phyloP scores from a whole-genome alignment of 2,329 filamentous ascomycete species.

The Acarospora socialis region DNA sequence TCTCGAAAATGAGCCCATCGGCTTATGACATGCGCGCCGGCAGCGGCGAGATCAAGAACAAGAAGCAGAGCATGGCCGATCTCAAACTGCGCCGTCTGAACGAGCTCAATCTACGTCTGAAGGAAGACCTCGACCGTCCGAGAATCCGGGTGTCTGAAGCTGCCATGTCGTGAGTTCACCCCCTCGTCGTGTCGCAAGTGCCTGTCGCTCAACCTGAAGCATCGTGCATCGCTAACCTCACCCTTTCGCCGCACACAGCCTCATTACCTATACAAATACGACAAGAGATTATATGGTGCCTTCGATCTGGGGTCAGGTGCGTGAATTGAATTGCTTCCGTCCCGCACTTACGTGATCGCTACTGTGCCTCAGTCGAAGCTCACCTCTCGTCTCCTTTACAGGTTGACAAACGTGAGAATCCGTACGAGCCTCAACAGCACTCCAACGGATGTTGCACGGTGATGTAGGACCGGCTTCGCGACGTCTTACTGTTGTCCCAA shows the following conservation, averaged over 20 bases:
- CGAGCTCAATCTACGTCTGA: constrained; percentile 88
- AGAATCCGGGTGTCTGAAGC: constrained; percentile 93
- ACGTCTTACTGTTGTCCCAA: no score
- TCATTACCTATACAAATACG: constrained; percentile 96
- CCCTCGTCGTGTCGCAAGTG: constrained; percentile 7
- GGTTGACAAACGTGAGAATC: constrained; percentile 91
- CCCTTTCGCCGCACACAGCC: constrained; percentile 46
- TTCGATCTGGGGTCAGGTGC: constrained; percentile 83
- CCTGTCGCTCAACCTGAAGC: constrained; percentile 9
- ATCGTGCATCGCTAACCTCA: constrained; percentile 5
- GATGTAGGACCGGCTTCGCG: constrained; percentile 53
- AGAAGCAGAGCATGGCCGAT: constrained; percentile 98
- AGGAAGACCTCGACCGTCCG: constrained; percentile 90
- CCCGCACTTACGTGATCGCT: background rate
- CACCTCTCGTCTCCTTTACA: constrained; percentile 19
- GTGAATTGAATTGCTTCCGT: constrained; percentile 21
- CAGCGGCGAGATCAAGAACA: constrained; percentile 57
- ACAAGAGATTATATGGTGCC: constrained; percentile 99
- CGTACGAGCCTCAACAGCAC: constrained; percentile 91
- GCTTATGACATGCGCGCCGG: constrained; percentile 53
- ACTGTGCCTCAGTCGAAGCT: constrained; percentile 4
- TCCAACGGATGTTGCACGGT: constrained; percentile 77
- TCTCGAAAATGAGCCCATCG: no score
- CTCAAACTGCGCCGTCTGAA: constrained; percentile 92
- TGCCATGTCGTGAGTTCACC: constrained; percentile 55